Base-by-base conservation (phyloP, 73 alveolate species). In the Blepharisma japonicum region DNA sequence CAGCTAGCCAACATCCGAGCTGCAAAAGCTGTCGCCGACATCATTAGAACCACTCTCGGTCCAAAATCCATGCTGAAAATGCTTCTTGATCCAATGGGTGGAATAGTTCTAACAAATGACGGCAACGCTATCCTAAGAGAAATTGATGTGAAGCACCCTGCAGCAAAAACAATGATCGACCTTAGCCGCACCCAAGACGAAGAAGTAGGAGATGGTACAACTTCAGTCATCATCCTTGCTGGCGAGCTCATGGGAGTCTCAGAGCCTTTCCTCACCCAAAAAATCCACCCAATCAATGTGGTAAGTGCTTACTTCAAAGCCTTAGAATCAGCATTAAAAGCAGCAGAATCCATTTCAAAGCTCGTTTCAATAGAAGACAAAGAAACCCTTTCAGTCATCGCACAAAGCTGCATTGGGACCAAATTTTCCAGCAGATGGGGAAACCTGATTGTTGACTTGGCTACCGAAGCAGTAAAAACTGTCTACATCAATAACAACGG, bases 51-150 rank as follows among this genome's bases (percentile, higher is more conserved):
- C 56, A 95, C 91, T 83, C 90, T 95, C 45, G 99, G 99, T 23
- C 99, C 99, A 66, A 91, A 89, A 81, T 98, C 98, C 45, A 95
- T 98, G 66, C 87, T 93, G 77, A 95, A 95, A 82, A 95, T 95
- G 99, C 89, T 95, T 71, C 98, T 95, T 54, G 99, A 98, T 0
- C 98, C 98, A 9, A 98, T 98, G 42, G 99, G 99, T 23, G 97
- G 94, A 82, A 89, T 95, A 83, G 94, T 93, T 92, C 87, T 95
- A 78, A 95, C 99, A 45, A 95, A 95, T 87, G 99, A 95, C 77
- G 99, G 99, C n/a, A 81, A 86, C 42, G 98, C 91, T 23, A 91
- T 95, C 67, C 96, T 95, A 83, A 90, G 91, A 54, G 99, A 95
- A 87, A 95, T 95, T 97, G 92, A 91, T 51, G 94, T 95, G 82